Conservation (phyloP, 176 grass and related monocot genomes). For the Aegilops umbellulata region DNA sequence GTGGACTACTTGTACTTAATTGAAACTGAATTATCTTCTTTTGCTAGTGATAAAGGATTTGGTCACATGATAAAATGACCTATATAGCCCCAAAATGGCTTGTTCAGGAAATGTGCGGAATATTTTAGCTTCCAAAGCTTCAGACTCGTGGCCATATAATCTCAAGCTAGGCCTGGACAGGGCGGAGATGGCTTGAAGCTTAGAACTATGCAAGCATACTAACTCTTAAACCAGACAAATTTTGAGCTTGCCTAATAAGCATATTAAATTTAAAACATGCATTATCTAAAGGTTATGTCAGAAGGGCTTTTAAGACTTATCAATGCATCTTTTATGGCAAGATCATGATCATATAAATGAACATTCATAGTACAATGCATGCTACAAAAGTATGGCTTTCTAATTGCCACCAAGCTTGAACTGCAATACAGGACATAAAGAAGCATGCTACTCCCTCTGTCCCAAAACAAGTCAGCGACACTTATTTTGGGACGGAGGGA, state of each 20-base stretch:
- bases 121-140: neutral
- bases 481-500: too few relatives aligned
- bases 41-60: neutral
- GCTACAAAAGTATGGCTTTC: neutral
- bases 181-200: neutral
- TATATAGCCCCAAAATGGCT: neutral
- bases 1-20: neutral
- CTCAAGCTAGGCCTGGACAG: neutral
- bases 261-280: neutral
- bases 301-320: neutral
- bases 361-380: neutral
- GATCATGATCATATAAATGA: neutral
- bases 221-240: neutral
- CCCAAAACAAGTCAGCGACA: too few relatives aligned
- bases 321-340: neutral
- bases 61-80: neutral
- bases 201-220: neutral
- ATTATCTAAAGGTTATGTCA: neutral
- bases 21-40: constrained; percentile 24
- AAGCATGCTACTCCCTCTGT: neutral
- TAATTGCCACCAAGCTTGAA: constrained; percentile 7
- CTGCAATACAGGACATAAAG: neutral
- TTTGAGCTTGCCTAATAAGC: neutral
- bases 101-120: neutral
- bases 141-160: neutral